Evolutionary conservation across 2,329 filamentous ascomycete species (phyloP).

Genomic region (Alternaria novae-zelandiae): DNA sequence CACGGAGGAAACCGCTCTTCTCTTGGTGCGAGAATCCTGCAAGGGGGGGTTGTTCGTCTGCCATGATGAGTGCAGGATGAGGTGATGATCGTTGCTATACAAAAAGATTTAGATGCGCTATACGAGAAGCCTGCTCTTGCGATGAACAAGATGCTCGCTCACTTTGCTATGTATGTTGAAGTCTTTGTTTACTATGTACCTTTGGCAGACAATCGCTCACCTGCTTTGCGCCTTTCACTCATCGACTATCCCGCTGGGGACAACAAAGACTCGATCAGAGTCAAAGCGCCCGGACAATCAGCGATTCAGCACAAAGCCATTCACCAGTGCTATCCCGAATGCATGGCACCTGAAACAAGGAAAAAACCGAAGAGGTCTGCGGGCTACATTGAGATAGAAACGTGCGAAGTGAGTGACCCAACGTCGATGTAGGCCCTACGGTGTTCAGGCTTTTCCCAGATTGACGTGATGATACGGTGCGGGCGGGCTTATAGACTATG

Average conservation of each 20-base stretch:
- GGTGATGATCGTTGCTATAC: not conserved
- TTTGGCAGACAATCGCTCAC: not conserved
- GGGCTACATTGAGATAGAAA: no score
- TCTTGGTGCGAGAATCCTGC: not conserved
- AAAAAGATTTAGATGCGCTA: rapidly evolving
- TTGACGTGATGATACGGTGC: no score
- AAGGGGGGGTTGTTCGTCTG: not conserved
- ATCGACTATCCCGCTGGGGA: not conserved
- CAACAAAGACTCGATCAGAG: not conserved
- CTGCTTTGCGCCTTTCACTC: not conserved
- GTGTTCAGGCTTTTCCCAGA: no score
- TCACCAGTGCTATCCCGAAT: no score
- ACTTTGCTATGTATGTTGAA: not conserved
- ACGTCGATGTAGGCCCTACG: no score
- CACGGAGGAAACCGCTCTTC: not conserved
- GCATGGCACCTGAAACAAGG: no score
- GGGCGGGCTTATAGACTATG: no score
- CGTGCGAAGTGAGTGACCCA: no score
- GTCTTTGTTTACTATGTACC: not conserved
- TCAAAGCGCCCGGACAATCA: not conserved
- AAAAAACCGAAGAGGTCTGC: no score
- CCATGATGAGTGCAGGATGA: not conserved
- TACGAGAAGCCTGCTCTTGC: not conserved
- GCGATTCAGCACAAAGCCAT: not conserved
- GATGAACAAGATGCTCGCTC: not conserved